These are phyloP conservation scores for Diaporthe ilicicola DNA, from an alignment of 2,329 filamentous ascomycete species.

Conservation along the genomic window DNA sequence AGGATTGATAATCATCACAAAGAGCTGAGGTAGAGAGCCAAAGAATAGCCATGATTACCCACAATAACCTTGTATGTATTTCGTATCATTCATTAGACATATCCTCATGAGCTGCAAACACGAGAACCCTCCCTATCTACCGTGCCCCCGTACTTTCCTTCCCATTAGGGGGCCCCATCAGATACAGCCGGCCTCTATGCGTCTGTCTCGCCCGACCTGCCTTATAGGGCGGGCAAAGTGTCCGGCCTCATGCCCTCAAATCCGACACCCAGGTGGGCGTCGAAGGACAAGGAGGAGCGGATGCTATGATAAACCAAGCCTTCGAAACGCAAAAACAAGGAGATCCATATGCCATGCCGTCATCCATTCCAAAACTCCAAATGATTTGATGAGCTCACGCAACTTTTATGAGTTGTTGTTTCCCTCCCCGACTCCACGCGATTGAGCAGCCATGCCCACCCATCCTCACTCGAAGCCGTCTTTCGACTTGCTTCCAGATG, in stretches of 20 bases:
- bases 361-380: neutral
- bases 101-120: constrained; percentile 28
- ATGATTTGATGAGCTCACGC: constrained; percentile 6
- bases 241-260: neutral
- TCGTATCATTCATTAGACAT: constrained; percentile 30
- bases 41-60: neutral
- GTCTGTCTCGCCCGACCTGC: neutral
- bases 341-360: constrained; percentile 6
- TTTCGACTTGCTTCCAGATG: neutral
- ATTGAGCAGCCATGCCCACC: neutral
- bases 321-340: constrained; percentile 15
- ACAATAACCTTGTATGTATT: constrained; percentile 21
- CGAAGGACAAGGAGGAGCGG: neutral
- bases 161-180: constrained; percentile 4
- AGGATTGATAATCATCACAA: no score
- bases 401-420: constrained; percentile 5
- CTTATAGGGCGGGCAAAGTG: neutral
- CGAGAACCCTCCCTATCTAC: constrained; percentile 17
- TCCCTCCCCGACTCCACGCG: constrained; percentile 24
- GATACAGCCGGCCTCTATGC: constrained; percentile 22
- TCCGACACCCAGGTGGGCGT: neutral
- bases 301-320: neutral
- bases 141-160: neutral
- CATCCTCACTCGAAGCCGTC: neutral
- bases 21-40: no score